Base-by-base conservation (phyloP, 1,284 basidiomycete species). In the Athelia psychrophila region DNA sequence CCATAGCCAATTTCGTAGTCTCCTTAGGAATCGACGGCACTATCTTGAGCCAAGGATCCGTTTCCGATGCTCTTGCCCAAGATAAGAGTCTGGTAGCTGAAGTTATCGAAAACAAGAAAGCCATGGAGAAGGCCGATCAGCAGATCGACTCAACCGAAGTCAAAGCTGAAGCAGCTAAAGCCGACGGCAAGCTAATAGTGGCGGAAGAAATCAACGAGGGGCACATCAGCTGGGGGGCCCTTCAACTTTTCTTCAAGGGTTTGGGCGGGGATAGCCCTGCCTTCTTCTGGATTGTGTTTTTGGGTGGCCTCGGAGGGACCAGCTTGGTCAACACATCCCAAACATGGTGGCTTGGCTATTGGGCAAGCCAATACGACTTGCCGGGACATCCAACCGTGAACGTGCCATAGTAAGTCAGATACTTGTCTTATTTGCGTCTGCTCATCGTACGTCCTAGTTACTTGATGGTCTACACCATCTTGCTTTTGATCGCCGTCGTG, bases 1-100 rank as follows among this genome's bases (percentile, higher is more conserved):
- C 84, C 2, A 71, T 88, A 23, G 83, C 87, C 12, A 76, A 81
- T 44, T 86, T 79, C 63, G 77, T 86, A 13, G 77, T 90, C 22
- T 78, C 78, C 3, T 63, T 92, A 27, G 71, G 72, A 8, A 68
- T 73, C 13, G 80, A 84, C 56, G 82, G 84, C 3, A 72, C 69
- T 1, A 67, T 84, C 27, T 53, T 70, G 3, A 73, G 71, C 44
- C 77, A 80, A 61, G 81, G 81, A 10, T 67, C 72, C 1, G 61
- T 81, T 4, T 67, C 69, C 1, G 73, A 75, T 8, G 77, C 72
- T 0, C 64, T 84, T 50, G 67, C 64, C 8, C 63, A 68, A 2
- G 72, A 79, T 54, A 60, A 65, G 30, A 60, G 63, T 24, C 67
- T 81, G 8, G 67, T 69, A 4, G 54, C 66, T 57, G 80, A 72